Conservation (phyloP, 768 basidiomycete species). For the Calocybe gangraenosa region DNA sequence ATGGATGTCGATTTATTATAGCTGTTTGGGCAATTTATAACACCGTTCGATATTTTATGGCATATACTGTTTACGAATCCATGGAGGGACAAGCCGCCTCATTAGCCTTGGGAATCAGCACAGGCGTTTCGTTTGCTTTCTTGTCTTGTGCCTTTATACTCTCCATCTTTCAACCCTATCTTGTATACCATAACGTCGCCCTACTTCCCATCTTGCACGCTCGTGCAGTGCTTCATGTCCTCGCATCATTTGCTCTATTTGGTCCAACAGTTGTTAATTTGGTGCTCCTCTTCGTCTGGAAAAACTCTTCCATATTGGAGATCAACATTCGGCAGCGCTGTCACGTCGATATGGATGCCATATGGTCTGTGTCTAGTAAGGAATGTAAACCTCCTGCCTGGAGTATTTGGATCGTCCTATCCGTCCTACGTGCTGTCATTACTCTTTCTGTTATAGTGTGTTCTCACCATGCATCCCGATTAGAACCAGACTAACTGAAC, state of each 20-base stretch:
- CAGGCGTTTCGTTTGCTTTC: slow-evolving; percentile 38
- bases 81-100: slow-evolving; percentile 36
- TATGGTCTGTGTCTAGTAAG: slow-evolving; percentile 48
- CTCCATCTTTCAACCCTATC: slow-evolving; percentile 34
- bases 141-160: slow-evolving; percentile 33
- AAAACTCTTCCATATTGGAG: slow-evolving; percentile 30
- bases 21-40: slow-evolving; percentile 61
- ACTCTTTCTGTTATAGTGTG: slow-evolving; percentile 54
- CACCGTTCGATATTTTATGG: slow-evolving; percentile 61
- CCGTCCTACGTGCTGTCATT: slow-evolving; percentile 47
- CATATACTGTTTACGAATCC: slow-evolving; percentile 42
- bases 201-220: slow-evolving; percentile 25
- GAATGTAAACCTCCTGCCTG: slow-evolving; percentile 33
- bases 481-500: slow-evolving; percentile 3
- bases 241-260: slow-evolving; percentile 45
- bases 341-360: slow-evolving; percentile 58
- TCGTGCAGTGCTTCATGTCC: slow-evolving; percentile 31
- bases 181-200: slow-evolving; percentile 27
- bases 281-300: slow-evolving; percentile 52
- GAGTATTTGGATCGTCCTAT: slow-evolving; percentile 51
- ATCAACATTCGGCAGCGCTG: slow-evolving; percentile 44
- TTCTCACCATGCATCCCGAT: slow-evolving; percentile 8
- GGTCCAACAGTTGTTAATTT: slow-evolving; percentile 53
- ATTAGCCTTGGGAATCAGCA: slow-evolving; percentile 45
- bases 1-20: slow-evolving; percentile 18